Percentiles rank a stretch among this genome's conserved stretches.
phyloP scores from a whole-genome alignment of 1,139 yeast species.

The Scheffersomyces illinoinensis region DNA sequence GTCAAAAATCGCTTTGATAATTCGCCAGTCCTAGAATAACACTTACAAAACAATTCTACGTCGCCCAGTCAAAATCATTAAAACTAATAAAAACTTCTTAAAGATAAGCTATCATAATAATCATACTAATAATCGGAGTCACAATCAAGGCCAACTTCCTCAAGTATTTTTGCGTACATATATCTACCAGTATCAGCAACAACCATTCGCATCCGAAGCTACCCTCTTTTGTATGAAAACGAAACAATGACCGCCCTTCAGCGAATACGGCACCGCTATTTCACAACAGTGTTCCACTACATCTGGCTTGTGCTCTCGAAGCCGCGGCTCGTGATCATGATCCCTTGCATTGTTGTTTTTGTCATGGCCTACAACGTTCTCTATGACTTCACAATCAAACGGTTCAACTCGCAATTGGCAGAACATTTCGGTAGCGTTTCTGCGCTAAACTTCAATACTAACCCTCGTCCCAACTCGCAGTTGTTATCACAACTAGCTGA shows the following conservation, averaged over 20 bases:
- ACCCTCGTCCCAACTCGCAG: not conserved
- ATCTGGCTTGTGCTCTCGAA: slow-evolving; percentile 13
- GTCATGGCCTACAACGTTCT: slow-evolving; percentile 23
- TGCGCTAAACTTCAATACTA: slow-evolving; percentile 26
- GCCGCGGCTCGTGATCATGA: slow-evolving; percentile 20
- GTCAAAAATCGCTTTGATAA: not conserved
- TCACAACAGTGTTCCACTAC: slow-evolving; percentile 10
- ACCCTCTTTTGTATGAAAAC: not conserved
- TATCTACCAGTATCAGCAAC: not conserved
- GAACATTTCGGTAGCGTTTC: slow-evolving; percentile 4
- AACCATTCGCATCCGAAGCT: not conserved
- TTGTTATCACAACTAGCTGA: not conserved
- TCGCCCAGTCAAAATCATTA: not conserved
- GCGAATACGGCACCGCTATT: not conserved
- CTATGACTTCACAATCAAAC: slow-evolving; percentile 22
- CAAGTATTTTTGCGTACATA: no score
- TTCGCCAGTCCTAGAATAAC: not conserved
- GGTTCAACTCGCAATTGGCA: slow-evolving; percentile 16
- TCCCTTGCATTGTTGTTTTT: slow-evolving; percentile 22
- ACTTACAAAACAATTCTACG: not conserved
- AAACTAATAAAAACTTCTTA: not conserved
- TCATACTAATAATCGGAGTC: no score
- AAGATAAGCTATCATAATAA: no score
- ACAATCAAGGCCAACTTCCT: no score
- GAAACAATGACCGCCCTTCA: not conserved